Base-by-base conservation (phyloP, 768 basidiomycete genomes). In the Trametes cinnabarina region DNA sequence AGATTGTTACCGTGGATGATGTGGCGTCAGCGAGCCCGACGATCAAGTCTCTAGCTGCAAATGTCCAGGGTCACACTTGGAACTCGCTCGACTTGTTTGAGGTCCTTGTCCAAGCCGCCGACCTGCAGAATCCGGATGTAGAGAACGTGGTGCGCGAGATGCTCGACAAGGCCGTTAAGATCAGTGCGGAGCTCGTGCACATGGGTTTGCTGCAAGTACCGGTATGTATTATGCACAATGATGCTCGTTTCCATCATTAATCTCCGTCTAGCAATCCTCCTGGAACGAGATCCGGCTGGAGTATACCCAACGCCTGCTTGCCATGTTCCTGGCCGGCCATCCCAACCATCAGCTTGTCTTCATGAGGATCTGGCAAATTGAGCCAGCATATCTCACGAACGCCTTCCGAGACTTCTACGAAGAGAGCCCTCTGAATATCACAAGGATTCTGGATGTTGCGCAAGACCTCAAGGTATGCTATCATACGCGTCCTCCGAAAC, bases 301-400 rank as follows among this genome's bases (percentile, higher is more conserved):
- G 63, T 92, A 98, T 71, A 85, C 92, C 2, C 84, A 87, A 57
- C 88, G 89, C 63, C 77, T 98, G 14, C 78, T 98, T 48, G 80
- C 85, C 35, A 90, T 93, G 85, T 98, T 98, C 76, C 79, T 98
- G 40, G 87, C 86, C 19, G 92, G 93, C 15, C 91, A 95, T 67
- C 94, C 94, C 8, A 94, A 94, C 65, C 94, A 97, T 66, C 93
- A 97, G 64, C 83, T 99, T 10, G 94, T 98, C 55, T 98, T 98
- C 76, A 94, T 96, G 85, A 84, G 94, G 47, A 86, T 99, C 54
- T 95, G 92, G 90, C 92, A 95, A 67, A 88, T 92, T 41, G 85
- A 94, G 66, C 91, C 90, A 0, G 77, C 85, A 0, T 92, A 94
- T 70, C 82, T 98, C 49, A 87, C 93, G 4, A 82, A 86, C 55